A percentile compares a stretch with the other conserved stretches of the same genome.
Evolutionary conservation across 1,139 yeast species (phyloP).

Genomic region (Yarrowia galli): DNA sequence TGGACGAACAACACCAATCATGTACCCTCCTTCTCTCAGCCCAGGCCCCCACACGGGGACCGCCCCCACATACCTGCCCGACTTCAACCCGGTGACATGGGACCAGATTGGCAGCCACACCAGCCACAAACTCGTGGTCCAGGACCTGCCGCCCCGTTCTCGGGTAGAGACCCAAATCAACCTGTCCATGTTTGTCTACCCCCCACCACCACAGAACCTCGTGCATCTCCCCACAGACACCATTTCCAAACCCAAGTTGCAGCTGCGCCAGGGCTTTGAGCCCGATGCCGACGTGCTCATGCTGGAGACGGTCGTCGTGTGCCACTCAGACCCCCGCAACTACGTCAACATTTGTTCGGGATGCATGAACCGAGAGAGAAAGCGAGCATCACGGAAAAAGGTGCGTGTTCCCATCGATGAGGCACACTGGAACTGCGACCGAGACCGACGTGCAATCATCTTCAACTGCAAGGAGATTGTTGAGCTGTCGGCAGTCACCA

Average conservation of each 20-base stretch:
- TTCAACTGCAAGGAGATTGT: constrained; percentile 90
- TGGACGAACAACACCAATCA: constrained; percentile 18
- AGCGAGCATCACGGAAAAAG: constrained; percentile 84
- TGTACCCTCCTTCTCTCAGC: constrained; percentile 15
- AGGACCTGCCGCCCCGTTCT: constrained; percentile 74
- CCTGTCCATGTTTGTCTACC: constrained; percentile 68
- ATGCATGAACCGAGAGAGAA: constrained; percentile 89
- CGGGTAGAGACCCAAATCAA: constrained; percentile 96
- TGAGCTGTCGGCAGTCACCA: constrained; percentile 63
- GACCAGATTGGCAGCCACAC: constrained; percentile 24
- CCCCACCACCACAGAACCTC: constrained; percentile 74
- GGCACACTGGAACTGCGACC: constrained; percentile 76
- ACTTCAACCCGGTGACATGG: constrained; percentile 19
- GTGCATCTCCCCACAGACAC: constrained; percentile 86
- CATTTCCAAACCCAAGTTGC: constrained; percentile 84
- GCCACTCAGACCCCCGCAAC: constrained; percentile 51
- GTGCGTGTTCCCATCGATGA: constrained; percentile 71
- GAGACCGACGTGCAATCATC: constrained; percentile 80
- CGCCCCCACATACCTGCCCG: constrained; percentile 26
- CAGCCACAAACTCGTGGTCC: constrained; percentile 16
- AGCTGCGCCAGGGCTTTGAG: constrained; percentile 54
- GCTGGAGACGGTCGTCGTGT: constrained; percentile 54
- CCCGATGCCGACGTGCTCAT: constrained; percentile 46
- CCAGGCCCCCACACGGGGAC: not conserved
- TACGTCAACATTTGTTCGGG: constrained; percentile 83